Percentiles rank a stretch among this genome's conserved stretches.
phyloP scores from a whole-genome alignment of 1,284 basidiomycete genomes.

The Tilletia setariae region DNA sequence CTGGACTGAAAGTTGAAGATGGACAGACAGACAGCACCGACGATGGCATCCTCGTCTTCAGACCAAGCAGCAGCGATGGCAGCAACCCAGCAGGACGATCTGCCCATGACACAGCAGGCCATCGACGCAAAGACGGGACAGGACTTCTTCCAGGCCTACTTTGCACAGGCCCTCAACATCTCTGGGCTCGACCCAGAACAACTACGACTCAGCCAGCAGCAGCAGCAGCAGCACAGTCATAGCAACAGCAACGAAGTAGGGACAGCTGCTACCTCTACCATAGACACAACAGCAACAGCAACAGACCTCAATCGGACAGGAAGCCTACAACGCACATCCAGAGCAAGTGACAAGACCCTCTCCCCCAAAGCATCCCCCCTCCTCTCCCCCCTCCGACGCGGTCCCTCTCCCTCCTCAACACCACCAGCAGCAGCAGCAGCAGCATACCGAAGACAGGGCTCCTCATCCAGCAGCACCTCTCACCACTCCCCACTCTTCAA shows the following conservation, averaged over 20 bases:
- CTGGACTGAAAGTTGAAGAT: no score
- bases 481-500: not conserved
- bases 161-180: conserved; percentile 21
- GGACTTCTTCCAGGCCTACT: conserved; percentile 27
- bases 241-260: not conserved
- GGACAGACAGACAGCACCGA: no score
- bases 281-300: not conserved
- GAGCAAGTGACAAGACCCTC: conserved; percentile 14
- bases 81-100: not conserved
- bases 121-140: conserved; percentile 16
- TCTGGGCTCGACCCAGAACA: conserved; percentile 19
- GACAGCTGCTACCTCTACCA: not conserved
- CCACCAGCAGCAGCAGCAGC: conserved; percentile 30
- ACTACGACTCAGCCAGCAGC: conserved; percentile 6
- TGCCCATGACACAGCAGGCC: conserved; percentile 12
- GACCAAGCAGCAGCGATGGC: not conserved
- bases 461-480: not conserved
- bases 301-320: not conserved
- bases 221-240: not conserved
- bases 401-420: not conserved
- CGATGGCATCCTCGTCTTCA: not conserved
- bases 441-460: not conserved
- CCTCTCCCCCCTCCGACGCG: conserved; percentile 19
- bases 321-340: not conserved
- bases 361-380: conserved; percentile 24